A percentile compares a stretch with the other conserved stretches of the same genome.
phyloP scores from a whole-genome alignment of 2,329 filamentous ascomycete species.

The Fusarium hostae region DNA sequence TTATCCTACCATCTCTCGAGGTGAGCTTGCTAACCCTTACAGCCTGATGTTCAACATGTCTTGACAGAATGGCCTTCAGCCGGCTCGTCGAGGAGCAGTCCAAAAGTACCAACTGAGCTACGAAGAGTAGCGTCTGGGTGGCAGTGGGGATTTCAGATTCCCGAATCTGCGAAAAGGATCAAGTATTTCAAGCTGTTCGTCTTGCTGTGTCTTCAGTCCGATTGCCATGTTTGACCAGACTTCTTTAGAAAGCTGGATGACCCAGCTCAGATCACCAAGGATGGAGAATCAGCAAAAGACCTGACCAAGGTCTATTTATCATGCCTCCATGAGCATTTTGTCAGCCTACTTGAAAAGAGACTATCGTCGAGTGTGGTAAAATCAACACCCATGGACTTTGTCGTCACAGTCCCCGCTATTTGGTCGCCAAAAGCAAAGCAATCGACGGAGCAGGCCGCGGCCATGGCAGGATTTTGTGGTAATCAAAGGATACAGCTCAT shows the following conservation, averaged over 20 bases:
- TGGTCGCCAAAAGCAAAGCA: slow-evolving; percentile 67
- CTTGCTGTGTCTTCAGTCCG: background rate
- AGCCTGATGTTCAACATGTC: slow-evolving; percentile 54
- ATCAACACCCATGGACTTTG: slow-evolving; percentile 61
- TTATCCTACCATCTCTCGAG: slow-evolving; percentile 1
- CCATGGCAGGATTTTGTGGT: slow-evolving; percentile 54
- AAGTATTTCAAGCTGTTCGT: slow-evolving; percentile 63
- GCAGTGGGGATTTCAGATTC: slow-evolving; percentile 64
- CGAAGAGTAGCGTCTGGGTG: slow-evolving; percentile 54
- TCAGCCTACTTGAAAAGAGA: slow-evolving; percentile 55
- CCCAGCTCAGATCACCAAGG: slow-evolving; percentile 43
- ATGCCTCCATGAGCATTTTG: slow-evolving; percentile 60
- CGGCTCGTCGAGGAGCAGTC: slow-evolving; percentile 48
- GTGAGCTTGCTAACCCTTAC: slow-evolving; percentile 38
- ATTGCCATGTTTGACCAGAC: slow-evolving; percentile 22
- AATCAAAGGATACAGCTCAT: slow-evolving; percentile 58
- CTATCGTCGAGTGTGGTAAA: slow-evolving; percentile 56
- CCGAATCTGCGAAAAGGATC: slow-evolving; percentile 53
- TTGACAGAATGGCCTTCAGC: slow-evolving; percentile 58
- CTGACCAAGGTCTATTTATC: slow-evolving; percentile 57
- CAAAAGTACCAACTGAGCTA: slow-evolving; percentile 62
- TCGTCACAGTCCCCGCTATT: slow-evolving; percentile 68
- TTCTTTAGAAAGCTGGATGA: slow-evolving; percentile 51
- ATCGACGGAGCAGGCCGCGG: slow-evolving; percentile 56
- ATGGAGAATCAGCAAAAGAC: slow-evolving; percentile 51